Conservation (phyloP, 2,329 filamentous ascomycete species). For the Bimuria novae-zelandiae region DNA sequence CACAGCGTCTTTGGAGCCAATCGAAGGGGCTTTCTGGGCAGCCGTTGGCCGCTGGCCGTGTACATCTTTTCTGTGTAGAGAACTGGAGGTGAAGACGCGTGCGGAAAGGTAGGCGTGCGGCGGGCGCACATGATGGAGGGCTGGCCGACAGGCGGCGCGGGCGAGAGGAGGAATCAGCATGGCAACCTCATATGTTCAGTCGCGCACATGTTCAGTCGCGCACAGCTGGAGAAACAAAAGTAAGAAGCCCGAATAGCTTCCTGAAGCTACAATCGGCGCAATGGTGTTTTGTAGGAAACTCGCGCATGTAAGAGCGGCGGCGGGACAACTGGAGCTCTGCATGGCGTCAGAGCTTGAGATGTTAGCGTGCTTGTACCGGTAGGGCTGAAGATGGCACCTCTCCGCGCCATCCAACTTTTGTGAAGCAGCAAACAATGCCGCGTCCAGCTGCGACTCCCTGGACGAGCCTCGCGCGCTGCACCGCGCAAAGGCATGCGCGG, state of each 20-base stretch:
- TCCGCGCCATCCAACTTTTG: conserved; percentile 18
- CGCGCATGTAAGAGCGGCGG: background rate
- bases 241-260: background rate
- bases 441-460: conserved; percentile 38
- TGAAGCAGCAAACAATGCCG: conserved; percentile 26
- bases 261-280: background rate
- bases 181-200: conserved; percentile 18
- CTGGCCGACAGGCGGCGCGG: conserved; percentile 39
- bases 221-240: background rate
- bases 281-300: background rate
- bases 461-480: conserved; percentile 25
- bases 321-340: background rate
- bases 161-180: conserved; percentile 45
- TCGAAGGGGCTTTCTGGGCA: background rate
- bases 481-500: conserved; percentile 16
- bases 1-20: conserved; percentile 25
- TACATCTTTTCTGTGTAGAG: conserved; percentile 51
- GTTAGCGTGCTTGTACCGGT: conserved; percentile 11
- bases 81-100: conserved; percentile 52
- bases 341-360: conserved; percentile 9
- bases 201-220: background rate
- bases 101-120: conserved; percentile 13
- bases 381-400: conserved; percentile 1
- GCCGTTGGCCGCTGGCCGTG: conserved; percentile 33
- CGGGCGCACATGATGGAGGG: conserved; percentile 17